Evolutionary conservation across 1,284 basidiomycete genomes (phyloP), one percentile per base, ranked within the genome.

Genomic region (Cystobasidium sp.): DNA sequence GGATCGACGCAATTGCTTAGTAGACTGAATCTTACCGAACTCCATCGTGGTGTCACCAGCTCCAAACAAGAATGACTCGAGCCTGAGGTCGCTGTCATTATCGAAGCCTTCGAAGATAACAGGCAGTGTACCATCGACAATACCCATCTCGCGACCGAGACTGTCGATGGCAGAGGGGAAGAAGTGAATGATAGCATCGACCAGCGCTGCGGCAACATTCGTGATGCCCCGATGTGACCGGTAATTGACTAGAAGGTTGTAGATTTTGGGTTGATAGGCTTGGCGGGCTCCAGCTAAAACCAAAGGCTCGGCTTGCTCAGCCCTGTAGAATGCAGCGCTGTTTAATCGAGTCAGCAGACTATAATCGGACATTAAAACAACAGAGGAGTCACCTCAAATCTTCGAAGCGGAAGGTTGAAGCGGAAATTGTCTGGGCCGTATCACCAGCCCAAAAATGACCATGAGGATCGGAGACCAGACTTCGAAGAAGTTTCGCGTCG

Each of bases 381-480:
- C 14, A 16, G 1, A 18, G 3, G 12, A 63, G 3, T 37, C 14
- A 46, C 61, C 61, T 46, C 20, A 91, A 79, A 55, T 91, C 90
- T 75, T 89, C 83, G 80, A 91, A 91, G 14, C 88, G 82, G 77
- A 91, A 91, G 0, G 88, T 37, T 18, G 64, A 56, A n/a, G 64
- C 44, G n/a, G 88, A 88, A 20, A 91, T 91, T 0, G 90, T 89
- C 77, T 91, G 90, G 0, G 90, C 90, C 0, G 90, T 91, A 78
- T 91, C 90, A 0, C 90, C 90, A 0, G 90, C 90, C 88, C 88
- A 91, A 78, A 91, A 90, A 24, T 90, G 81, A 0, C 90, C 90
- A 65, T 88, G 83, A 0, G 87, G 85, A 78, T 91, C 90, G 12
- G 81, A 81, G 77, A 89, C 90, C 2, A 91, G 78, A 0, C 81